Conservation (phyloP, 768 basidiomycete species). For the Lentinus brumalis region DNA sequence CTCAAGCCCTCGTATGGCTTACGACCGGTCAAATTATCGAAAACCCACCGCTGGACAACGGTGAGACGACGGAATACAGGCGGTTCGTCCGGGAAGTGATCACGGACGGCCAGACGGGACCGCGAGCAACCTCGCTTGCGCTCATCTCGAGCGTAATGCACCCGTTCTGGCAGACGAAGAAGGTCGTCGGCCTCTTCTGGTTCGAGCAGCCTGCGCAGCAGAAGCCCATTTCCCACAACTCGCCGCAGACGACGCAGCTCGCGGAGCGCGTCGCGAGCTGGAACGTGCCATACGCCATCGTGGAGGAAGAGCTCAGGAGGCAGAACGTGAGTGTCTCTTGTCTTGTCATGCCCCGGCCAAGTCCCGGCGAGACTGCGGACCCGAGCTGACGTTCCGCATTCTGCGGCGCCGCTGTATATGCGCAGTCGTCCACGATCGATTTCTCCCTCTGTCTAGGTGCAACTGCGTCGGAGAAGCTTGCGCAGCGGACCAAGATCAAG, state of each 20-base stretch:
- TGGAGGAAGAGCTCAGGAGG: conserved; percentile 93
- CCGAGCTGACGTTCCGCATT: conserved; percentile 16
- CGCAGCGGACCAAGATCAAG: conserved; percentile 78
- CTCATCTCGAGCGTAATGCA: conserved; percentile 81
- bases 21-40: conserved; percentile 85
- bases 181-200: conserved; percentile 77
- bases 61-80: conserved; percentile 92
- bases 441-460: conserved; percentile 94
- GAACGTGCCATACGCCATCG: conserved; percentile 81
- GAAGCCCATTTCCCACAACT: conserved; percentile 67
- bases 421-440: conserved; percentile 95
- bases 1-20: conserved; percentile 94
- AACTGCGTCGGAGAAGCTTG: conserved; percentile 77
- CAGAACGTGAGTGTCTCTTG: conserved; percentile 77
- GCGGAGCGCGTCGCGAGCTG: conserved; percentile 87
- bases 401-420: conserved; percentile 10
- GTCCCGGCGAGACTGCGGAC: conserved; percentile 1
- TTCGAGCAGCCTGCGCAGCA: conserved; percentile 58
- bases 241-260: conserved; percentile 78
- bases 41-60: conserved; percentile 88
- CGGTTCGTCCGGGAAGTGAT: conserved; percentile 96
- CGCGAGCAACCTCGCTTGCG: conserved; percentile 88
- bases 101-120: conserved; percentile 92
- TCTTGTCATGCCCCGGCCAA: not conserved
- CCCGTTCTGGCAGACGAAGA: conserved; percentile 77